These are phyloP conservation scores for Cinnamomum chago DNA, from an alignment of 164 flowering plant genomes.

Conservation along the genomic window DNA sequence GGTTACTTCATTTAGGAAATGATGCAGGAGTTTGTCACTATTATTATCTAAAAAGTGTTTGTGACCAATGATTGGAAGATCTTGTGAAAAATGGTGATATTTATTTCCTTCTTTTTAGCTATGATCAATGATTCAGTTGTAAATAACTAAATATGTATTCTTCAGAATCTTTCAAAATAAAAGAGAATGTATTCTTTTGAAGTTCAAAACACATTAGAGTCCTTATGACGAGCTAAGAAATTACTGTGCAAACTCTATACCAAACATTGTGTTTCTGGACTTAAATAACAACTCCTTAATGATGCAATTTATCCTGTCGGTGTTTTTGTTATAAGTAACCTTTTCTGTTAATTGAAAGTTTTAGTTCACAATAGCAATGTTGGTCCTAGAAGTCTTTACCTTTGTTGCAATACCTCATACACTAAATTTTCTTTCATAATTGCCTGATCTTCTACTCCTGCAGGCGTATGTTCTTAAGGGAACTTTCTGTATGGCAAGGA, in stretches of 20 bases:
- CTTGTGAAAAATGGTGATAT: background rate
- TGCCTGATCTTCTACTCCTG: background rate
- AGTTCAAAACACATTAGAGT: background rate
- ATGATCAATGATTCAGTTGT: too few species aligned
- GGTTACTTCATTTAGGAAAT: background rate
- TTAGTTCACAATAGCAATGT: background rate
- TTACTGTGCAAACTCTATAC: background rate
- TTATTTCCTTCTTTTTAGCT: background rate
- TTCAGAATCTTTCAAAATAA: too few species aligned
- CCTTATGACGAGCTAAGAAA: too few species aligned
- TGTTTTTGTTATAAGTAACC: too few species aligned
- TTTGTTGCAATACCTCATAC: background rate
- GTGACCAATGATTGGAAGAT: background rate
- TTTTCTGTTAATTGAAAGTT: background rate
- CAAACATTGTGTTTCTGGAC: background rate
- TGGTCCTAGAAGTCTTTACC: background rate
- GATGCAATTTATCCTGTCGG: too few species aligned
- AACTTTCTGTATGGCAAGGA: conserved; percentile 53
- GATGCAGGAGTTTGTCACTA: background rate
- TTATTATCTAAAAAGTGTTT: too few species aligned
- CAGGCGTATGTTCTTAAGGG: conserved; percentile 46
- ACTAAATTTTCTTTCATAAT: background rate
- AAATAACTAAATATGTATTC: too few species aligned
- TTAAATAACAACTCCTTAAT: background rate
- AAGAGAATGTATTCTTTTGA: background rate